These are phyloP conservation scores for Teunomyces lycoperdinae DNA, from an alignment of 805 yeast species.

Conservation along the genomic window DNA sequence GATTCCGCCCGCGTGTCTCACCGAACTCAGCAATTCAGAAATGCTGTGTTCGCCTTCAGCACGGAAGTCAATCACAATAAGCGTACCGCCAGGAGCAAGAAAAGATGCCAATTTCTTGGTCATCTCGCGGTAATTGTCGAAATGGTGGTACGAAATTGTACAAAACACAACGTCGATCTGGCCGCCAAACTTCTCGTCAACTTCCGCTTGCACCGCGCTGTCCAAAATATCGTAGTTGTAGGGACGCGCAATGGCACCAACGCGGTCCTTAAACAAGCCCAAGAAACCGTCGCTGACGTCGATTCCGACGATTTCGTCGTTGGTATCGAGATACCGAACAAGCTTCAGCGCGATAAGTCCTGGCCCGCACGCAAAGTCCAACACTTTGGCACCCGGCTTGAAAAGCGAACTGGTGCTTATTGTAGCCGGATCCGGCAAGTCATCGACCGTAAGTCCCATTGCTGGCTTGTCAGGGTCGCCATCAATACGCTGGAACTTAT, in stretches of 20 bases:
- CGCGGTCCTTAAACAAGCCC: slow-evolving; percentile 11
- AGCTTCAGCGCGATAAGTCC: slow-evolving; percentile 34
- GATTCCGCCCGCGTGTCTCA: slow-evolving; percentile 33
- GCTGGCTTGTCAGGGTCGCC: slow-evolving; percentile 14
- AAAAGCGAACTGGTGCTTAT: slow-evolving; percentile 12
- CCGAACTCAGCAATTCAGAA: background rate
- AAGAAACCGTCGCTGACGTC: slow-evolving; percentile 32
- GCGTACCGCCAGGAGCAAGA: slow-evolving; percentile 31
- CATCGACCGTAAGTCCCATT: slow-evolving; percentile 10
- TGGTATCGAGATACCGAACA: slow-evolving; percentile 22
- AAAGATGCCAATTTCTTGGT: slow-evolving; percentile 30
- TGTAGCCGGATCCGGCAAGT: slow-evolving; percentile 12
- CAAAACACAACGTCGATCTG: slow-evolving; percentile 33
- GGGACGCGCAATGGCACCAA: slow-evolving; percentile 10
- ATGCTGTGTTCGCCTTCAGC: slow-evolving; percentile 20
- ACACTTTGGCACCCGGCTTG: slow-evolving; percentile 19
- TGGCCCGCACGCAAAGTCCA: slow-evolving; percentile 47
- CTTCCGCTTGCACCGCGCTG: slow-evolving; percentile 7
- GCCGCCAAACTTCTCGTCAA: slow-evolving; percentile 13
- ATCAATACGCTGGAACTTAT: slow-evolving; percentile 11
- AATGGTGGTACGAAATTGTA: slow-evolving; percentile 40
- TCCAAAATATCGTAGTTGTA: slow-evolving; percentile 26
- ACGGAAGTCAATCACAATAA: slow-evolving; percentile 38
- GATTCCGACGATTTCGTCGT: slow-evolving; percentile 29
- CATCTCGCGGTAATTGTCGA: slow-evolving; percentile 27